Evolutionary conservation across 2,329 filamentous ascomycete species (phyloP).

Genomic region (Knoxdaviesia proteae): DNA sequence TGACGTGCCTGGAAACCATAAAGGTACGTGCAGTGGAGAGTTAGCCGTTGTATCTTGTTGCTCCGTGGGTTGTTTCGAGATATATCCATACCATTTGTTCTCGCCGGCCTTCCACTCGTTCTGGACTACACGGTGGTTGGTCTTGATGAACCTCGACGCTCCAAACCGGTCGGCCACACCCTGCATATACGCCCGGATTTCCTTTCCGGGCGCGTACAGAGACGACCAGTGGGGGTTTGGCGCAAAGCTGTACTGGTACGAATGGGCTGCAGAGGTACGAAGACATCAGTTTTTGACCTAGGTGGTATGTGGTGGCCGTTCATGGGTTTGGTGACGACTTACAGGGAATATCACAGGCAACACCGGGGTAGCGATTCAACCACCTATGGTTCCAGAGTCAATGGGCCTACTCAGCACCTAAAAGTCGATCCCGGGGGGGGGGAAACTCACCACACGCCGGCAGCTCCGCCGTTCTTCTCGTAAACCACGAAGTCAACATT

Average conservation of each 20-base stretch:
- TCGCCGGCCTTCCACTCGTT: slow-evolving; percentile 31
- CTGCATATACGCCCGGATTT: slow-evolving; percentile 17
- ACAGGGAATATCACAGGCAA: slow-evolving; percentile 4
- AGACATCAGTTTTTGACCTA: too few species aligned
- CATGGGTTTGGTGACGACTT: neutral
- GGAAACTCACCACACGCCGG: slow-evolving; percentile 6
- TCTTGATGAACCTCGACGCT: slow-evolving; percentile 35
- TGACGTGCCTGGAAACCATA: slow-evolving; percentile 31
- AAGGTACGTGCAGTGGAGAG: slow-evolving; percentile 5
- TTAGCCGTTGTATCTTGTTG: too few species aligned
- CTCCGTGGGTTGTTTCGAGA: too few species aligned
- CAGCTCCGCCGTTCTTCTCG: slow-evolving; percentile 6
- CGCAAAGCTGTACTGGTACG: slow-evolving; percentile 5
- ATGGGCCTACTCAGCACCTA: too few species aligned
- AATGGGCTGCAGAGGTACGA: slow-evolving; percentile 1
- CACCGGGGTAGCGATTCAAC: slow-evolving; percentile 4
- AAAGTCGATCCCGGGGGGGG: too few species aligned
- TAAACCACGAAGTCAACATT: slow-evolving; percentile 4
- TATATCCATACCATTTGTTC: slow-evolving; percentile 25
- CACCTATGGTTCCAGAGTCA: too few species aligned
- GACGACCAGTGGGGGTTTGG: slow-evolving; percentile 6
- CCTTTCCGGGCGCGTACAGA: slow-evolving; percentile 3
- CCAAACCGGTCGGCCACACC: slow-evolving; percentile 39
- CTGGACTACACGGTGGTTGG: slow-evolving; percentile 32
- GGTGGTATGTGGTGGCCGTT: too few species aligned